Evolutionary conservation across 2,329 filamentous ascomycete genomes (phyloP), one percentile per base, ranked within the genome.

Genomic region (Diaporthe destruens): DNA sequence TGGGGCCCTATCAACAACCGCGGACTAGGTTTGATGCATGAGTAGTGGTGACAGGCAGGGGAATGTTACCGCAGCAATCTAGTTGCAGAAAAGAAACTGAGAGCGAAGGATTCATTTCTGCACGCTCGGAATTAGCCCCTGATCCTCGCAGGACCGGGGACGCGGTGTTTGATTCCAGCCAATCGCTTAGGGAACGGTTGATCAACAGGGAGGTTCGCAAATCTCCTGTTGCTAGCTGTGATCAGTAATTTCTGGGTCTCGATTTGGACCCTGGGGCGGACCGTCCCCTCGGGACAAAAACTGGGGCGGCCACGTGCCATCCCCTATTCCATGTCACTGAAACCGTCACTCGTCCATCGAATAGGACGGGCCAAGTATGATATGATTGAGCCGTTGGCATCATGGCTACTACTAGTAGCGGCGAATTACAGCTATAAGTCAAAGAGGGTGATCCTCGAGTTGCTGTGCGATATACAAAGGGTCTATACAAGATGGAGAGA

Each of bases 211-310:
- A 59, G 44, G 54, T 59, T 71, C 69, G 59, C 57, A 71, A 71
- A 66, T 65, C 57, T 71, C 59, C 69, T 71, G 57, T 71, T 56
- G 57, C 69, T 71, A 71, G 69, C 69, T 66, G 36, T 51, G 69
- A 71, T 66, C 57, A 71, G 69, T 66, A 71, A 71, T 71, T 65
- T 65, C 59, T 71, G 69, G 69, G 67, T 59, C 67, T 51, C 25
- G 44, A 59, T 42, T 70, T 70, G 53, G 47, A 49, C 44, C 54
- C 67, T 61, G 67, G 67, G 67, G 69, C 69, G 69, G 69, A 66
- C 69, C 69, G 69, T 71, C 36, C 69, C 69, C 69, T 71, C 69
- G 69, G 69, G 59, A 66, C 59, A 44, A 56, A 61, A 61, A 70
- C 20, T n/a, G 67, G 55, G 67, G 44, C 55, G 36, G 32, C 61